Conservation (phyloP, 768 basidiomycete species). For the Pulveroboletus sp. region DNA sequence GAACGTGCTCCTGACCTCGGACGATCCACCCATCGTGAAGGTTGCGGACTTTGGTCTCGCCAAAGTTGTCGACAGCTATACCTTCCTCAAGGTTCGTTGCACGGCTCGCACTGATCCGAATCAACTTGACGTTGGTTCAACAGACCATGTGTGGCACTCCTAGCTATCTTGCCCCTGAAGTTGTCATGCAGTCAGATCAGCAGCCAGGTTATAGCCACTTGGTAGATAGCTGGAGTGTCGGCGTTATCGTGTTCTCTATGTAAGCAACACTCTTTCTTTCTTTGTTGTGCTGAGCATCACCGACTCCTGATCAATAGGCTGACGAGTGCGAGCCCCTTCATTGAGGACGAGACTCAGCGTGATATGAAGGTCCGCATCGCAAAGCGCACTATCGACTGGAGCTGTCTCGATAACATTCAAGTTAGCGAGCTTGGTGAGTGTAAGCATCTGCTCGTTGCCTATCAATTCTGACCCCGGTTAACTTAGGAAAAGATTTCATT, state of each 20-base stretch:
- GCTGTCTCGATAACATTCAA: conserved; percentile 34
- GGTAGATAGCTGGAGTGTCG: conserved; percentile 96
- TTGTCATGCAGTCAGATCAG: conserved; percentile 58
- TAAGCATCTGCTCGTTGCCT: neutral
- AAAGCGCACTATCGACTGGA: conserved; percentile 60
- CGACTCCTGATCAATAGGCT: conserved; percentile 45
- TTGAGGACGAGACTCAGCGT: conserved; percentile 60
- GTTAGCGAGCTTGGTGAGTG: conserved; percentile 47
- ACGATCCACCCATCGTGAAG: conserved; percentile 68
- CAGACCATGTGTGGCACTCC: conserved; percentile 97
- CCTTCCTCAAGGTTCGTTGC: conserved; percentile 62
- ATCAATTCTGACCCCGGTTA: conserved; percentile 29
- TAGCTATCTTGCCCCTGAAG: conserved; percentile 89
- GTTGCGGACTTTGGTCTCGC: conserved; percentile 96
- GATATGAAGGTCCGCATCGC: conserved; percentile 61
- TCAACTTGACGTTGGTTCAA: neutral
- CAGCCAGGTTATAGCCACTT: conserved; percentile 73
- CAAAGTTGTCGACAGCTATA: conserved; percentile 78
- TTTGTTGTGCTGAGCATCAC: neutral
- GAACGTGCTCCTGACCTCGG: conserved; percentile 80
- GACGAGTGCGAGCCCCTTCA: conserved; percentile 73
- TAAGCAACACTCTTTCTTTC: conserved; percentile 32
- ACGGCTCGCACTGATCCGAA: neutral
- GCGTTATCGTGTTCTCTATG: conserved; percentile 93
- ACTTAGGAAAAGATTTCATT: conserved; percentile 63